These are phyloP conservation scores for Fusarium xyrophilum DNA, from an alignment of 2,329 filamentous ascomycete genomes.

Conservation along the genomic window DNA sequence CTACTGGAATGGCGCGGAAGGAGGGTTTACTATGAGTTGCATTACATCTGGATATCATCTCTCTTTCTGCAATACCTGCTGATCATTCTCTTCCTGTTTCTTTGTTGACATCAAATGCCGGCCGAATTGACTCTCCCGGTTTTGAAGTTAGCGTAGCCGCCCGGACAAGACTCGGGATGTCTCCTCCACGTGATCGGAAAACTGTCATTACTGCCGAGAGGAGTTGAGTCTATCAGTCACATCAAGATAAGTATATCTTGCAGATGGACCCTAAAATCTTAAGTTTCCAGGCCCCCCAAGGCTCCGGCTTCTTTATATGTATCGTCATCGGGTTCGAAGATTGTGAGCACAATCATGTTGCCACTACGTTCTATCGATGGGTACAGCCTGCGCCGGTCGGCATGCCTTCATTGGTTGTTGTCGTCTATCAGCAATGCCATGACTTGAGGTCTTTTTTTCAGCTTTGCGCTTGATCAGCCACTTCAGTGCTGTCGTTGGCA, in stretches of 20 bases:
- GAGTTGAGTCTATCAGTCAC: neutral
- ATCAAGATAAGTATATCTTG: neutral
- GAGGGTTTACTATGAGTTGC: no score
- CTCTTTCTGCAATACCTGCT: no score
- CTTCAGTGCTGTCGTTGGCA: rapidly evolving
- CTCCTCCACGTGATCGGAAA: constrained; percentile 23
- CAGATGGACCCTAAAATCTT: no score
- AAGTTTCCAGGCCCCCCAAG: no score
- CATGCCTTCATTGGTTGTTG: neutral
- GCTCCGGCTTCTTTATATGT: no score
- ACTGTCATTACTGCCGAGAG: neutral
- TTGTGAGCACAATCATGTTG: rapidly evolving
- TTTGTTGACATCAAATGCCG: neutral
- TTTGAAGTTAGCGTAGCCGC: neutral
- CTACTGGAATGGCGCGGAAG: rapidly evolving
- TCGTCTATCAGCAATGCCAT: no score
- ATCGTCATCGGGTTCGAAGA: rapidly evolving
- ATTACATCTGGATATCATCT: no score
- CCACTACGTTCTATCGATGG: rapidly evolving
- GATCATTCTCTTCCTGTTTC: no score
- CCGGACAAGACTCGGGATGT: neutral
- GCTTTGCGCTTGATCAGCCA: rapidly evolving
- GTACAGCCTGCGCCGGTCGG: rapidly evolving
- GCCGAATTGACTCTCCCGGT: neutral
- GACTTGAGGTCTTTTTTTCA: no score